phyloP scores from a whole-genome alignment of 2,329 filamentous ascomycete genomes.

The Alternaria conjuncta region DNA sequence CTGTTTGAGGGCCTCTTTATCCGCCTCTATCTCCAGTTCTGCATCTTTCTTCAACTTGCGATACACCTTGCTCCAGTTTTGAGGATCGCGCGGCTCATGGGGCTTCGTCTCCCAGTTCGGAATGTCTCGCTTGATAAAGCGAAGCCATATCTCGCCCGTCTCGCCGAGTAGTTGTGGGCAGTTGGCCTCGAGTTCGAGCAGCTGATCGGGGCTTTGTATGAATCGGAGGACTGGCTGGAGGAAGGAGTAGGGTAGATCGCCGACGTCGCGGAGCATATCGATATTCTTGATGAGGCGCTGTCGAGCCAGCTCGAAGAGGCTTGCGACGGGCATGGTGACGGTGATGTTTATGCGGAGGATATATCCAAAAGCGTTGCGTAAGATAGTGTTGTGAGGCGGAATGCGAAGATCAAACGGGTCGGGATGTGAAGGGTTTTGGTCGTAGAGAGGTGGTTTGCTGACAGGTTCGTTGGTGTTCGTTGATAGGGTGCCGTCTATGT shows the following conservation, averaged over 20 bases:
- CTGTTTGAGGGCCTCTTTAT: conserved; percentile 41
- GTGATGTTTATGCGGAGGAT: background rate
- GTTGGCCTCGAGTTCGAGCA: conserved; percentile 72
- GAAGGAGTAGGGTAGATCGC: conserved; percentile 71
- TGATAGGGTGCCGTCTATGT: background rate
- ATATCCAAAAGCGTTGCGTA: background rate
- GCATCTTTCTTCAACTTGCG: conserved; percentile 53
- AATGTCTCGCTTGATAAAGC: conserved; percentile 80
- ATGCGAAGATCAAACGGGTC: background rate
- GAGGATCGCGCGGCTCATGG: conserved; percentile 67
- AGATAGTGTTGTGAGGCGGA: background rate
- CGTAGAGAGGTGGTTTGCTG: background rate
- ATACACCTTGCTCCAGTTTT: conserved; percentile 81
- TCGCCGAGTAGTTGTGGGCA: conserved; percentile 77
- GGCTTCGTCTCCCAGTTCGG: conserved; percentile 68
- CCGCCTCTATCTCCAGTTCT: conserved; percentile 42
- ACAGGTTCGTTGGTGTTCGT: background rate
- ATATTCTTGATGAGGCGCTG: conserved; percentile 52
- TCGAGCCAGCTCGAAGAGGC: conserved; percentile 49
- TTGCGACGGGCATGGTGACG: conserved; percentile 43
- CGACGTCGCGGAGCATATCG: conserved; percentile 68
- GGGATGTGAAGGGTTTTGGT: background rate
- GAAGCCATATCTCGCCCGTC: conserved; percentile 76
- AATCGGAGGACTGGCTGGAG: conserved; percentile 72
- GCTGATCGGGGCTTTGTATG: conserved; percentile 75